These are phyloP conservation scores for Debaryomyces hansenii DNA, from an alignment of 805 yeast genomes.

Conservation along the genomic window DNA sequence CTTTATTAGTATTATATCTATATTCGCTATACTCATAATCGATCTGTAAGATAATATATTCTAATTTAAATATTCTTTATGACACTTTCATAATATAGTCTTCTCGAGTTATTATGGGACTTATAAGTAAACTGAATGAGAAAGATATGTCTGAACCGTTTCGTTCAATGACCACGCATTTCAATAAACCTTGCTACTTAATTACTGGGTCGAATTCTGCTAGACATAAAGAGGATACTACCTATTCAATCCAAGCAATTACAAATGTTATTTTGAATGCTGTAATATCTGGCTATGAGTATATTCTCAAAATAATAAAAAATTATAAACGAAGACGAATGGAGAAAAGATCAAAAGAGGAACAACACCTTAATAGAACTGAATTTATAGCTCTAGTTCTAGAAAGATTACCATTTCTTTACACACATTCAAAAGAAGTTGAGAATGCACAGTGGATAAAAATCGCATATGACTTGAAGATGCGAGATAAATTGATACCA, in stretches of 20 bases:
- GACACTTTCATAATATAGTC: too few relatives aligned
- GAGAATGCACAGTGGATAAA: constrained; percentile 16
- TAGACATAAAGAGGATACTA: not conserved
- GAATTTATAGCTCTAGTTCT: constrained; percentile 8
- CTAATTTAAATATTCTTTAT: not conserved
- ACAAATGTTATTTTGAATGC: not conserved
- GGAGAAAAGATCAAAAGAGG: not conserved
- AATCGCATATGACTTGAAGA: constrained; percentile 13
- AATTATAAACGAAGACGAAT: constrained; percentile 2
- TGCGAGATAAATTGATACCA: constrained; percentile 6
- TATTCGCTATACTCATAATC: not conserved
- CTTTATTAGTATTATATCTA: not conserved
- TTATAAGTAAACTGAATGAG: too few relatives aligned
- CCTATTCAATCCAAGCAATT: not conserved
- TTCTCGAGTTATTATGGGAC: too few relatives aligned
- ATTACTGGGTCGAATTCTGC: too few relatives aligned
- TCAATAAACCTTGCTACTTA: too few relatives aligned
- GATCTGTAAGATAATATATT: not conserved
- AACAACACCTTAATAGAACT: constrained; percentile 2
- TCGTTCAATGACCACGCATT: too few relatives aligned
- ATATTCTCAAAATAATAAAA: not conserved
- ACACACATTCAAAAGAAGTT: constrained; percentile 7
- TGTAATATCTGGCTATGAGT: not conserved
- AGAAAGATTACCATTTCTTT: constrained; percentile 14
- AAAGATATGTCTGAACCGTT: too few relatives aligned